Conservation (phyloP, 345 rosid species). For the Rhodomyrtus tomentosa region DNA sequence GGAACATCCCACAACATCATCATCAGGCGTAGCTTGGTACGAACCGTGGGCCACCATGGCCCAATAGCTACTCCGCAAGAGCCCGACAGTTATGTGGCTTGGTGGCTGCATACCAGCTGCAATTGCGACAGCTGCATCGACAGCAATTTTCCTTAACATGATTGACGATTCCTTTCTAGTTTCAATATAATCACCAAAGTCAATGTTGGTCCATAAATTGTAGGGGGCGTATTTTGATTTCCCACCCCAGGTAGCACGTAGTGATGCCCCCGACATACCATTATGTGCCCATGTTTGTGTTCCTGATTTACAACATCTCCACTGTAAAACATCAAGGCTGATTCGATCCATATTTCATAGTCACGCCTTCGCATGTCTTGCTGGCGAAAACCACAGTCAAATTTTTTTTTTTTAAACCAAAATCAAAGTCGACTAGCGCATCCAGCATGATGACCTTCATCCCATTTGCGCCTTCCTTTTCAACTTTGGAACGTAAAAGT, state of each 20-base stretch:
- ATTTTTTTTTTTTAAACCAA: not conserved
- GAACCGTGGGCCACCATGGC: not conserved
- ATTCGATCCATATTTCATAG: not conserved
- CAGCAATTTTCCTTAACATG: not conserved
- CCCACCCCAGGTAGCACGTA: not conserved
- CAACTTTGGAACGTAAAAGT: not conserved
- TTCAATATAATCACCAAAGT: not conserved
- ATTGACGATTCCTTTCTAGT: not conserved
- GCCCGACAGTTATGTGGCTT: not conserved
- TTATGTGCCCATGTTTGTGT: not conserved
- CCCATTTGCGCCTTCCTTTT: not conserved
- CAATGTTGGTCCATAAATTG: not conserved
- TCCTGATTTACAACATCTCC: not conserved
- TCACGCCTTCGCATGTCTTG: not conserved
- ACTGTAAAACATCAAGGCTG: fast-evolving
- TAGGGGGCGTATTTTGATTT: fast-evolving
- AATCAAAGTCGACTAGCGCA: not conserved
- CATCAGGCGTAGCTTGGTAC: not conserved
- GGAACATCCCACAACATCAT: not conserved
- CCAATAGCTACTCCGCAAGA: not conserved
- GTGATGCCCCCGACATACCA: not conserved
- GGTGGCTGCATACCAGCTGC: no score
- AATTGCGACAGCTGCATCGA: not conserved
- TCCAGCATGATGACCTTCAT: not conserved
- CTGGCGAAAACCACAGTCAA: not conserved